Evolutionary conservation across 225 moss, liverwort and hornwort genomes (phyloP), one percentile per base, ranked within the genome.

Genomic region (Physcomitrellopsis africana): DNA sequence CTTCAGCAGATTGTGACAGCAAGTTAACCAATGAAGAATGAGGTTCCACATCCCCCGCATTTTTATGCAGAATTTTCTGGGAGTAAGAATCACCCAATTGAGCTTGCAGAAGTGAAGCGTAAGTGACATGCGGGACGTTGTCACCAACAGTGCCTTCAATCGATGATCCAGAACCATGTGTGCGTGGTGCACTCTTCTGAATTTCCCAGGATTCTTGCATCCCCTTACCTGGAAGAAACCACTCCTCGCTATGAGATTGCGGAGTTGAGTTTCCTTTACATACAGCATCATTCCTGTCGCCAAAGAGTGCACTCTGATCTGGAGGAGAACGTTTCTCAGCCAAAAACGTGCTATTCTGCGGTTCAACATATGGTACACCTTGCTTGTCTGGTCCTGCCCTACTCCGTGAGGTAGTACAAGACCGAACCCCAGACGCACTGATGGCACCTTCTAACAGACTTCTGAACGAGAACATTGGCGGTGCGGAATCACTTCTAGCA

Each of bases 361-460:
- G 29, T 48, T 67, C 58, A 58, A 67, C 20, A 7, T 37, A 42
- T 37, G 32, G 13, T 11, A 66, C 59, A 63, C 56, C 49, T 51
- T 41, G 84, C 19, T 29, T 56, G 17, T 51, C 72, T 61, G 69
- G 62, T 32, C 76, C 81, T 37, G 58, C 46, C 63, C 63, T 15
- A 20, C 2, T 58, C 64, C 74, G 73, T 23, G 42, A 60, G 63
- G 37, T 42, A 10, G 47, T 18, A 41, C 57, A 37, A 74, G 79
- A 20, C 27, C 77, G 49, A 44, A 41, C 46, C 58, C 46, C 67
- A 15, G 70, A 53, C 41, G 76, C 74, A 73, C 66, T 47, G 4
- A 87, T 76, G 19, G 87, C 81, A 70, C 87, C 84, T 68, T 84
- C 79, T 65, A 87, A 67, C 20, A 87, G 27, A 68, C 70, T 84